phyloP scores from a whole-genome alignment of 2,329 filamentous ascomycete species.

The Aspergillus fischeri region DNA sequence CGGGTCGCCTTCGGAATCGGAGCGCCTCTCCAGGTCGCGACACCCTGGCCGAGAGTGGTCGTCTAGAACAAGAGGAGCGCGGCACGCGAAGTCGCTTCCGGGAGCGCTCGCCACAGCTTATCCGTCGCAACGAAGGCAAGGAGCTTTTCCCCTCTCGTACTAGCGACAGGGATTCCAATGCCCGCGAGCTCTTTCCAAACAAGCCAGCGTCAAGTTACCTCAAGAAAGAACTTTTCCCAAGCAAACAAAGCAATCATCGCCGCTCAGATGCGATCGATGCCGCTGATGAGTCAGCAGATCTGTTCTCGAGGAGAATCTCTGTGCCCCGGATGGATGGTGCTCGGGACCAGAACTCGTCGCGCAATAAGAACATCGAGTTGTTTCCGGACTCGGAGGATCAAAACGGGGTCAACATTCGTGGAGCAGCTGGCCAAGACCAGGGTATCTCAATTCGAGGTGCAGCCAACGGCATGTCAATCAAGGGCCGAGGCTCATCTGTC shows the following conservation, averaged over 20 bases:
- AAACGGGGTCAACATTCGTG: constrained; percentile 57
- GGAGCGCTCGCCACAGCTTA: constrained; percentile 37
- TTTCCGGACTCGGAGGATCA: constrained; percentile 34
- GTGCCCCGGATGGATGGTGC: constrained; percentile 48
- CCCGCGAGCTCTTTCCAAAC: constrained; percentile 47
- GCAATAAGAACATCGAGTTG: constrained; percentile 34
- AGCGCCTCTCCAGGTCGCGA: constrained; percentile 58
- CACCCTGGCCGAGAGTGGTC: constrained; percentile 41
- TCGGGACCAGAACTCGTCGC: constrained; percentile 19
- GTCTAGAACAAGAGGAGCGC: constrained; percentile 31
- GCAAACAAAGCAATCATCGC: constrained; percentile 43
- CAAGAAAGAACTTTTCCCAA: constrained; percentile 58
- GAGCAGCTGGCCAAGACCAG: constrained; percentile 45
- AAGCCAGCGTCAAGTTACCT: constrained; percentile 40
- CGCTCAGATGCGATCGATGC: constrained; percentile 51
- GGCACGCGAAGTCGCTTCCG: constrained; percentile 39
- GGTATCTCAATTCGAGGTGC: constrained; percentile 38
- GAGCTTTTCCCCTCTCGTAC: constrained; percentile 58
- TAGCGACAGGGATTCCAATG: constrained; percentile 26
- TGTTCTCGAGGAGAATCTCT: constrained; percentile 48
- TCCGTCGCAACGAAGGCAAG: constrained; percentile 36
- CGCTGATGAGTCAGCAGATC: constrained; percentile 51
- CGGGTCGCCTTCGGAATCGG: constrained; percentile 53
- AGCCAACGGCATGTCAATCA: constrained; percentile 60
- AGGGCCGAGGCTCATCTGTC: constrained; percentile 62